phyloP scores from a whole-genome alignment of 169 alveolate genomes.

The Plasmodium malariae region DNA sequence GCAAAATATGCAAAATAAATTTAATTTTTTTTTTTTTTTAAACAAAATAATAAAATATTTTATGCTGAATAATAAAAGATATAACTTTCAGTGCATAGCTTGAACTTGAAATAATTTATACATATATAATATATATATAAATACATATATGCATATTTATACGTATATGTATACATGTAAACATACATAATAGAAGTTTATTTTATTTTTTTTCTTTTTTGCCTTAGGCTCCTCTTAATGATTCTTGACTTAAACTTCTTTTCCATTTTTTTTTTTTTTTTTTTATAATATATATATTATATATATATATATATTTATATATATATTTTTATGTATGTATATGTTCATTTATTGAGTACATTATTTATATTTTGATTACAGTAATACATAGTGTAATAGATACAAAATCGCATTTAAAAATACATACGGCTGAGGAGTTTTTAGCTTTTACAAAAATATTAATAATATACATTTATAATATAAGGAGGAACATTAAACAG shows the following conservation, averaged over 20 bases:
- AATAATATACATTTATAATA: conserved; percentile 23
- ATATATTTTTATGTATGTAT: conserved; percentile 19
- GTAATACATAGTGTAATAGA: too few species aligned
- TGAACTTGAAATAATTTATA: neutral
- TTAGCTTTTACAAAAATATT: too few species aligned
- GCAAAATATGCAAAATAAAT: too few species aligned
- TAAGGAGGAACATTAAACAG: too few species aligned
- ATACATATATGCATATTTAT: neutral
- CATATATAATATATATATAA: neutral
- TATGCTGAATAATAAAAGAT: neutral
- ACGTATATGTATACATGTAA: conserved; percentile 14
- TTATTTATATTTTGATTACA: too few species aligned
- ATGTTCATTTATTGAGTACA: too few species aligned
- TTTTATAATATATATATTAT: neutral
- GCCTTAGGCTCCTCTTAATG: neutral
- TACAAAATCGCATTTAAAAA: too few species aligned
- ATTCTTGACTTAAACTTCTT: neutral
- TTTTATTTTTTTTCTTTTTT: neutral
- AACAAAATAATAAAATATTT: neutral
- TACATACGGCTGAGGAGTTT: too few species aligned
- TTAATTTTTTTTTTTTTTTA: too few species aligned
- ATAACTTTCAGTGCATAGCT: neutral
- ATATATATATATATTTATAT: neutral
- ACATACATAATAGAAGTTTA: neutral
- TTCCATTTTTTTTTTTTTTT: neutral